Percentiles rank a stretch among this genome's conserved stretches.
Evolutionary conservation across 345 rosid genomes (phyloP).

Genomic region (Citrus maxima): DNA sequence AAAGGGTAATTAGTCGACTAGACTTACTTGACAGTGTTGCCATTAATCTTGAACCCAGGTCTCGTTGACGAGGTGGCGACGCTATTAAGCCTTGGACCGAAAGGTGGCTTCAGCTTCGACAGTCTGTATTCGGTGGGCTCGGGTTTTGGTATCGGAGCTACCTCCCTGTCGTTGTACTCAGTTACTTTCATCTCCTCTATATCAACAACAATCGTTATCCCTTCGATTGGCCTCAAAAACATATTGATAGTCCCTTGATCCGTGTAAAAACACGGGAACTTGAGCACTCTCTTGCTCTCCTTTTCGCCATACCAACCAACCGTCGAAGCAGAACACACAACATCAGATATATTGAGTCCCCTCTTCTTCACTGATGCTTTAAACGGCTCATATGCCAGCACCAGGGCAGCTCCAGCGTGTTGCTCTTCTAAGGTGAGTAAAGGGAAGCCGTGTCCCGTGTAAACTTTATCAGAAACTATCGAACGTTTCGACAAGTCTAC

Average conservation of each 20-base stretch:
- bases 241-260: conserved; percentile 11
- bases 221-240: conserved; percentile 25
- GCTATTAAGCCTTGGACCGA: conserved; percentile 9
- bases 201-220: conserved; percentile 4
- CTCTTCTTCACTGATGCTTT: conserved; percentile 18
- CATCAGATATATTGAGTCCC: conserved; percentile 22
- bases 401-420: conserved; percentile 10
- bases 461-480: conserved; percentile 13
- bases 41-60: conserved; percentile 14
- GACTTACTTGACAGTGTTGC: conserved; percentile 18
- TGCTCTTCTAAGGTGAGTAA: conserved; percentile 13
- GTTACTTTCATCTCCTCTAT: conserved; percentile 19
- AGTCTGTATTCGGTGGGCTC: conserved; percentile 23
- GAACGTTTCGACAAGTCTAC: conserved; percentile 18
- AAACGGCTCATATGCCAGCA: conserved; percentile 24
- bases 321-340: conserved; percentile 21
- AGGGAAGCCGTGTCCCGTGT: conserved; percentile 31
- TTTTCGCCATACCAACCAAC: conserved; percentile 35
- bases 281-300: conserved; percentile 5
- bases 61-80: background rate
- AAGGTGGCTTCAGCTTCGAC: background rate
- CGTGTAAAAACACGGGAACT: conserved; percentile 1
- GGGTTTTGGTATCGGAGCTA: conserved; percentile 15
- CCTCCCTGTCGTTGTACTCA: background rate
- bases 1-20: too few species aligned